Percentiles rank a stretch among this genome's conserved stretches.
phyloP scores from a whole-genome alignment of 805 yeast species.

The Starmerella sp. region DNA sequence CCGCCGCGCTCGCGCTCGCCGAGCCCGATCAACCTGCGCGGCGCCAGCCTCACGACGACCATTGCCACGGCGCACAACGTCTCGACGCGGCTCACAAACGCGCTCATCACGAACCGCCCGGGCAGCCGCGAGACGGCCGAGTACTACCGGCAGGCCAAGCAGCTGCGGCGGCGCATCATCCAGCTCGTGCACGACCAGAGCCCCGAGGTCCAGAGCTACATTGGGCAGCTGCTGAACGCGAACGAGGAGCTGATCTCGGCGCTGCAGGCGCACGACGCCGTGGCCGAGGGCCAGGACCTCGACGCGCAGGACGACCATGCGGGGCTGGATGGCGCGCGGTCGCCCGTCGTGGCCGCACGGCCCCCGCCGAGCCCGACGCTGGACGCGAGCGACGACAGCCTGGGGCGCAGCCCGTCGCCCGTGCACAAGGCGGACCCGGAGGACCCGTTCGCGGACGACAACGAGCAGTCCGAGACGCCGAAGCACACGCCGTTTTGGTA shows the following conservation, averaged over 20 bases:
- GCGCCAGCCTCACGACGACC: slow-evolving; percentile 20
- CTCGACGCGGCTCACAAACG: slow-evolving; percentile 58
- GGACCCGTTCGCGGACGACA: slow-evolving; percentile 46
- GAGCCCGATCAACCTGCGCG: slow-evolving; percentile 21
- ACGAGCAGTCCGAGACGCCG: slow-evolving; percentile 27
- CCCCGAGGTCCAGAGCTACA: slow-evolving; percentile 53
- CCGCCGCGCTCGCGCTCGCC: slow-evolving; percentile 14
- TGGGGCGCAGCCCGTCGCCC: slow-evolving; percentile 7
- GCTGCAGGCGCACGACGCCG: slow-evolving; percentile 54
- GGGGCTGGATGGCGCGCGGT: slow-evolving; percentile 30
- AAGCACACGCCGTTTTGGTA: slow-evolving; percentile 24
- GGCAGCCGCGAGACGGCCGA: slow-evolving; percentile 53
- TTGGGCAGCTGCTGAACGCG: slow-evolving; percentile 80
- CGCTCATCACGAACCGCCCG: slow-evolving; percentile 36
- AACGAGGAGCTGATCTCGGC: slow-evolving; percentile 80
- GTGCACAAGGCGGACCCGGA: slow-evolving; percentile 18
- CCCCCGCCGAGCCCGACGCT: slow-evolving; percentile 21
- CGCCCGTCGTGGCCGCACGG: slow-evolving; percentile 16
- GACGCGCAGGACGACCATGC: slow-evolving; percentile 26
- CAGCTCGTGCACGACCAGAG: slow-evolving; percentile 75
- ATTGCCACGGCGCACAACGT: slow-evolving; percentile 45
- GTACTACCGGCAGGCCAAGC: slow-evolving; percentile 56
- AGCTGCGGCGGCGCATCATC: slow-evolving; percentile 65
- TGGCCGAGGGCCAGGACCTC: slow-evolving; percentile 7
- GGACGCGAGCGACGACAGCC: not conserved